These are phyloP conservation scores for Prunus persica DNA, from an alignment of 306 rosid species.

Conservation along the genomic window Prunus_persica_NCBIv2 NC_034014.1:6234001-6234500, in stretches of 20 bases:
- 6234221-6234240: constrained; percentile 55
- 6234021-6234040: not conserved
- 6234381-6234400: not conserved
- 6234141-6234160: constrained; percentile 45
- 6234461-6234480: not conserved
- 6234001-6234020: not conserved
- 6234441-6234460: not conserved
- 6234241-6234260: not conserved
- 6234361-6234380: not conserved
- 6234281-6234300: constrained; percentile 53
- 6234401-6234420: constrained; percentile 5
- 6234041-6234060: not conserved
- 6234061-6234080: not conserved
- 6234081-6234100: not conserved
- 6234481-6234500: constrained; percentile 6
- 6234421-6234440: not conserved
- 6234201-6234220: constrained; percentile 42
- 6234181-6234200: constrained; percentile 26
- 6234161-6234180: constrained; percentile 36
- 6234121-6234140: not conserved
- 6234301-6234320: constrained; percentile 41
- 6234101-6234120: not conserved
- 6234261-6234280: constrained; percentile 46
- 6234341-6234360: constrained; percentile 7
- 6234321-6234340: not conserved